A percentile compares a stretch with the other conserved stretches of the same genome.
Evolutionary conservation across 768 basidiomycete species (phyloP).

Genomic region (Serendipita indica): DNA sequence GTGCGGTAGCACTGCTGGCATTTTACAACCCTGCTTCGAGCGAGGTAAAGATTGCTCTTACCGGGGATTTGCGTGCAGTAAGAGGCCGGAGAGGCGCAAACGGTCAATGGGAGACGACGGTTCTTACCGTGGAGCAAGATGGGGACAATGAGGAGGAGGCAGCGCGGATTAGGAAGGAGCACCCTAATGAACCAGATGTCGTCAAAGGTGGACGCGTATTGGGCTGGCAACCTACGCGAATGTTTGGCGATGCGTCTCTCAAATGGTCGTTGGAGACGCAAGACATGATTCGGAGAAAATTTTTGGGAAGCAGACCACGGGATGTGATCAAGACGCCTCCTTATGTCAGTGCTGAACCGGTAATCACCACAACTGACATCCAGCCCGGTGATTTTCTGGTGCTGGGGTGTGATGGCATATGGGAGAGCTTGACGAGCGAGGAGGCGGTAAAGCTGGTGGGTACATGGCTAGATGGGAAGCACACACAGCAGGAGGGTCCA

Average conservation of each 20-base stretch:
- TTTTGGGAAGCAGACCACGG: constrained; percentile 22
- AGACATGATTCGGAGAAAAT: constrained; percentile 23
- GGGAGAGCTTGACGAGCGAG: constrained; percentile 38
- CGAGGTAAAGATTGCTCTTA: constrained; percentile 29
- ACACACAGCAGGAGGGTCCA: constrained; percentile 8
- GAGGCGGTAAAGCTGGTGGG: constrained; percentile 43
- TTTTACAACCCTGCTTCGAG: constrained; percentile 30
- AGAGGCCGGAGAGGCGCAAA: constrained; percentile 28
- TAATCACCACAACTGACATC: constrained; percentile 29
- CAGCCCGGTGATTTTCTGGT: constrained; percentile 39
- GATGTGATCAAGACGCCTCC: constrained; percentile 31
- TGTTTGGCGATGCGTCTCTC: constrained; percentile 30
- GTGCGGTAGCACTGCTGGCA: constrained; percentile 32
- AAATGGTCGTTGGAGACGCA: constrained; percentile 32
- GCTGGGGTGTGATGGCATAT: constrained; percentile 38
- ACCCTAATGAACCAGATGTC: constrained; percentile 53
- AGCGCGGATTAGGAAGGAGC: constrained; percentile 43
- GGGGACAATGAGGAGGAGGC: constrained; percentile 54
- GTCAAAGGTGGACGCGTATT: constrained; percentile 52
- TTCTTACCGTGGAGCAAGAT: constrained; percentile 54
- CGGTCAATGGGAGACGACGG: constrained; percentile 27
- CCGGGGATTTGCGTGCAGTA: constrained; percentile 36
- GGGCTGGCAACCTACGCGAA: constrained; percentile 33
- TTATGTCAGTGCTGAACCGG: constrained; percentile 38
- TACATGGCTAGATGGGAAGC: constrained; percentile 27